Evolutionary conservation across 257 asterid genomes (phyloP), one percentile per base, ranked within the genome.

Genomic region (Prunella vulgaris): DNA sequence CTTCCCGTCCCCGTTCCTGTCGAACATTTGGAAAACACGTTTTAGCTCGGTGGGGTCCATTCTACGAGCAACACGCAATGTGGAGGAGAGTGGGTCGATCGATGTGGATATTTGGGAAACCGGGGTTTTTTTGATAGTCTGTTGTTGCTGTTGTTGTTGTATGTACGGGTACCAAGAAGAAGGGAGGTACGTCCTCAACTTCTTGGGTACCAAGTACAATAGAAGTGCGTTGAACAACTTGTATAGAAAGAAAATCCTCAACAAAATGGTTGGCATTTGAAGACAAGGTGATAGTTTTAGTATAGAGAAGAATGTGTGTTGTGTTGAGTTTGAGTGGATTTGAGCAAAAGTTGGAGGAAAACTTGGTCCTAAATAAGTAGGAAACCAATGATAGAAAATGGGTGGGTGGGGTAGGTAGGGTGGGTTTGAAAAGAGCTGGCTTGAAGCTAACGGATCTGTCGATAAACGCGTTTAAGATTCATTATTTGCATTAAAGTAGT

Each of bases 1-100:
- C 64, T 82, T 54, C 4, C 88, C 94, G 51, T 87, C 94, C n/a
- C 88, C 84, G 35, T 87, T 84, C 49, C 73, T 72, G 24, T 87
- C 88, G 48, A 87, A 87, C 76, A 84, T 81, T 48, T 84, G 81
- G 83, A 84, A 87, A 0, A 85, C 80, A 0, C 90, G 76, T 10
- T 69, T 48, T 37, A 87, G 86, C 78, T 87, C 88, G 3, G 14
- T 37, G 10, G 73, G 25, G n/a, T 81, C 90, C 93, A 84, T 84
- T 74, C 73, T 27, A 13, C 51, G 74, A 2, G 71, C 35, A 14
- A 52, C 4, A 1, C 51, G 61, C 1, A 10, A 1, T 10, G 28
- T 5, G 2, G 74, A 56, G 25, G 10, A 72, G 37, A 2, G 49
- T 12, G 20, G 18, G 7, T 42, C 51, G 44, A 14, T 9, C 6